These are phyloP conservation scores for Neonectria punicea DNA, from an alignment of 2,329 filamentous ascomycete genomes.

Conservation along the genomic window DNA sequence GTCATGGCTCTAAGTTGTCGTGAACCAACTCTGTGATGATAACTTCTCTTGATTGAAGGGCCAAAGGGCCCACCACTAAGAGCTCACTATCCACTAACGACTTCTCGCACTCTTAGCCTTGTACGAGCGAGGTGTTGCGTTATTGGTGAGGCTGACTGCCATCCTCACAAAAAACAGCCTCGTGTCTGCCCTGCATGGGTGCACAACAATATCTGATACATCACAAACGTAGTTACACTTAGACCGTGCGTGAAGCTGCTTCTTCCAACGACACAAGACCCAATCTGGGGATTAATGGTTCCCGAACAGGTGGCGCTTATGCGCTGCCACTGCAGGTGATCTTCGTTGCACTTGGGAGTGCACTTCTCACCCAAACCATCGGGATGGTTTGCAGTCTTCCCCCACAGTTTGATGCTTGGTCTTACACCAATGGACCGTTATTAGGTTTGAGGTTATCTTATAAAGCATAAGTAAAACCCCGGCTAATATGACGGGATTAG, in stretches of 20 bases:
- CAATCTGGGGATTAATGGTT: neutral
- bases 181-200: neutral
- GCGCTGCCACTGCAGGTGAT: constrained; percentile 24
- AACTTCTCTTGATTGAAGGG: neutral
- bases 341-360: constrained; percentile 18
- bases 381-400: constrained; percentile 6
- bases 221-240: constrained; percentile 17
- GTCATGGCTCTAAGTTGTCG: neutral
- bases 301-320: constrained; percentile 11
- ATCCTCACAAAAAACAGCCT: constrained; percentile 3
- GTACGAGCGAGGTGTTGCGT: neutral
- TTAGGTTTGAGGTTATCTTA: neutral
- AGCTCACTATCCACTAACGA: neutral
- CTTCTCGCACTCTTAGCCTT: constrained; percentile 12
- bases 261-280: neutral
- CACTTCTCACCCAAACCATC: constrained; percentile 14
- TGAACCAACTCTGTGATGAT: neutral
- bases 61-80: neutral
- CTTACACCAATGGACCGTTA: neutral
- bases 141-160: constrained; percentile 9
- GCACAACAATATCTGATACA: constrained; percentile 17
- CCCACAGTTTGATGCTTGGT: neutral
- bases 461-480: neutral
- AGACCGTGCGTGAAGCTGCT: neutral
- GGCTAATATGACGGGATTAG: neutral